These are phyloP conservation scores for Xylaria digitata DNA, from an alignment of 2,329 filamentous ascomycete species.

Conservation along the genomic window DNA sequence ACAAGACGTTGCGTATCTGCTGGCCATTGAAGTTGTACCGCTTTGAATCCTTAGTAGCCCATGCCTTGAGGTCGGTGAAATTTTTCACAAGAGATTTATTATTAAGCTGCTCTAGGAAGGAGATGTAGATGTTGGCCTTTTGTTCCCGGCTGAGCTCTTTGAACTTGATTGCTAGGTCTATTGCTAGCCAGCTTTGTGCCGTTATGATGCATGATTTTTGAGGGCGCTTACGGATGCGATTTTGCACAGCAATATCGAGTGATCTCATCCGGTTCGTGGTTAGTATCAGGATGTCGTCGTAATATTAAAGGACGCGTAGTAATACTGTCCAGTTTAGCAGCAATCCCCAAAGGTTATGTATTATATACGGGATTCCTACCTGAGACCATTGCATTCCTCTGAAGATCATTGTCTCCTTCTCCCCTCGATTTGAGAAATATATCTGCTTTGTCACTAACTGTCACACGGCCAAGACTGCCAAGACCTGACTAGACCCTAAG, in stretches of 20 bases:
- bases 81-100: constrained; percentile 11
- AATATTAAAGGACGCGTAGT: constrained; percentile 28
- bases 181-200: background rate
- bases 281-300: constrained; percentile 24
- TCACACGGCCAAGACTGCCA: too few relatives aligned
- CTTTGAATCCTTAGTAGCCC: constrained; percentile 13
- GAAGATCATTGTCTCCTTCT: constrained; percentile 26
- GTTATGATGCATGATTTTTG: background rate
- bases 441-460: constrained; percentile 29
- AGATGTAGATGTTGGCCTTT: constrained; percentile 11
- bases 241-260: constrained; percentile 27
- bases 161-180: constrained; percentile 28
- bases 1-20: too few relatives aligned
- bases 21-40: too few relatives aligned
- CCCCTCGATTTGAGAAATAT: constrained; percentile 28
- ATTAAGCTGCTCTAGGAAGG: constrained; percentile 22
- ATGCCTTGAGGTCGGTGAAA: background rate
- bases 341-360: background rate
- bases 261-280: constrained; percentile 32
- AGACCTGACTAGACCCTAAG: too few relatives aligned
- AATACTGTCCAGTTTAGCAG: constrained; percentile 18
- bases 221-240: constrained; percentile 22
- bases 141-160: constrained; percentile 2
- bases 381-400: constrained; percentile 28
- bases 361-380: constrained; percentile 5